Evolutionary conservation across 805 yeast genomes (phyloP), one percentile per base, ranked within the genome.

Genomic region (Pichia pseudocactophila): DNA sequence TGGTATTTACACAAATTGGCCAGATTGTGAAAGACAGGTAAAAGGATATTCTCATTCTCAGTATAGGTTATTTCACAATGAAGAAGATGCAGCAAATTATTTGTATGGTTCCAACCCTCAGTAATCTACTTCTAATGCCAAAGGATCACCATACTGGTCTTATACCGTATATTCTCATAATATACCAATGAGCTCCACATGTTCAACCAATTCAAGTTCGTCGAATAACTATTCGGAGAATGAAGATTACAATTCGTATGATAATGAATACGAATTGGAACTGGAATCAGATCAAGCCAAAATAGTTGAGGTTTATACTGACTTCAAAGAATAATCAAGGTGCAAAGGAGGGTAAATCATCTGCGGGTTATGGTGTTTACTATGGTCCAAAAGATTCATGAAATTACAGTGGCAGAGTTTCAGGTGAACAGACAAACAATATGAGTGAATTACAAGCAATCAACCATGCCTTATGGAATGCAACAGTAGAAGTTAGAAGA

Each of bases 401-500:
- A 36, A 83, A 82, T 56, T 62, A 68, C 9, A 66, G 80, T 0
- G 75, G 67, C 5, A 74, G 80, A 0, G 63, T 86, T 20, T 34
- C n/a, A 2, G 69, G 65, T 2, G 58, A 56, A 3, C 87, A 80
- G 28, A 85, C 95, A 1, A 88, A 87, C 52, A 88, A 84, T 50
- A 63, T 85, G 33, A 92, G 95, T 1, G 97, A 89, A 59, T 69
- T 88, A 9, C 58, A 64, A 12, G 96, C 95, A 0, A 69, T 83
- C 15, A 55, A 62, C 5, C 66, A 66, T 28, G 94, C 92, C 0
- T 55, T 83, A 44, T 55, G 57, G 6, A 50, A 54, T 7, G 67
- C 80, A 15, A 37, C 48, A 1, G 22, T 45, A 2, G 72, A 67
- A 20, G 56, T 69, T 42, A 50, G 53, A 3, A 39, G 47, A 9